Evolutionary conservation across 1,284 basidiomycete genomes (phyloP).

Genomic region (Xerocomus minutiporus): DNA sequence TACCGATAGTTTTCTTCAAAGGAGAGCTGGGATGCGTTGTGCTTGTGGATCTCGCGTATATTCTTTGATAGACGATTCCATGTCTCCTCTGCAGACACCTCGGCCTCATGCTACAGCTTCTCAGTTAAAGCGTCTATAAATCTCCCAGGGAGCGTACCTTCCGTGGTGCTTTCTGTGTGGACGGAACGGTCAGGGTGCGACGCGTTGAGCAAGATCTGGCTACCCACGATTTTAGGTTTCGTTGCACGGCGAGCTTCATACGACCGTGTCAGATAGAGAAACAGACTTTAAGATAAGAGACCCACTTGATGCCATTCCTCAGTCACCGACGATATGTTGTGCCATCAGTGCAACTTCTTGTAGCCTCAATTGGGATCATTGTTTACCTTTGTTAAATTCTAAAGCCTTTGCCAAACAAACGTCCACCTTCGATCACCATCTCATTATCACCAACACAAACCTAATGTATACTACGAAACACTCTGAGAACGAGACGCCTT

Average conservation of each 20-base stretch:
- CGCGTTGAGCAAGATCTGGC: conserved; percentile 13
- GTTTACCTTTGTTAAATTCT: conserved; percentile 33
- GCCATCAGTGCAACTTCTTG: conserved; percentile 16
- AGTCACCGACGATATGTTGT: conserved; percentile 11
- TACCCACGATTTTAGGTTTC: conserved; percentile 50
- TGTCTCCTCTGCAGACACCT: conserved; percentile 65
- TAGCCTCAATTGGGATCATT: conserved; percentile 19
- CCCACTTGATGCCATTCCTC: conserved; percentile 43
- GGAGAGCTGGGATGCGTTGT: conserved; percentile 88
- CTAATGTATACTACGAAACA: conserved; percentile 43
- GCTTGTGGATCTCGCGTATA: conserved; percentile 93
- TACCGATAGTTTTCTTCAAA: conserved; percentile 97
- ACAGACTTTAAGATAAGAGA: background rate
- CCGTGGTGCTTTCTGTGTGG: conserved; percentile 48
- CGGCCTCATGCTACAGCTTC: conserved; percentile 54
- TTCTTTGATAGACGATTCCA: conserved; percentile 78
- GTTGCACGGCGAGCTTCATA: conserved; percentile 39
- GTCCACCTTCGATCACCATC: background rate
- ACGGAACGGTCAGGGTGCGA: conserved; percentile 19
- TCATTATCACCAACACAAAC: background rate
- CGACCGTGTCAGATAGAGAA: conserved; percentile 1
- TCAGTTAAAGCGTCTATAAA: background rate
- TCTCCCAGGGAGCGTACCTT: conserved; percentile 37
- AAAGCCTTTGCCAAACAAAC: conserved; percentile 33
- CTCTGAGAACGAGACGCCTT: conserved; percentile 55